These are phyloP conservation scores for Exophiala xenobiotica DNA, from an alignment of 2,329 filamentous ascomycete genomes.

Conservation along the genomic window DNA sequence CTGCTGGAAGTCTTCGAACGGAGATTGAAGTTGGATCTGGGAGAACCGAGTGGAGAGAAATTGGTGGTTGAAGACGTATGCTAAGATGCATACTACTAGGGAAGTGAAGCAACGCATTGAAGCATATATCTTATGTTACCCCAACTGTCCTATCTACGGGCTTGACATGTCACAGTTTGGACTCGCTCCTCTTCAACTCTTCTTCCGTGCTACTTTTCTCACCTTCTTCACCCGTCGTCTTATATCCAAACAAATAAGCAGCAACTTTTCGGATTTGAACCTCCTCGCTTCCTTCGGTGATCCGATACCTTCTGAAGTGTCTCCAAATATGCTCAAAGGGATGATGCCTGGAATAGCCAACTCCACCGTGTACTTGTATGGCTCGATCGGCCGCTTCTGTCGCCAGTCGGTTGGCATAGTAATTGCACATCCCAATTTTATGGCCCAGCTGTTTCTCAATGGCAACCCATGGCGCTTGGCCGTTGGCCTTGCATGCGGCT, in stretches of 20 bases:
- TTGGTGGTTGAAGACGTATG: constrained; percentile 71
- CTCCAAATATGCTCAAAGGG: constrained; percentile 67
- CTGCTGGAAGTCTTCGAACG: constrained; percentile 81
- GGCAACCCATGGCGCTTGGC: constrained; percentile 48
- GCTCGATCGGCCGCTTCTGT: constrained; percentile 62
- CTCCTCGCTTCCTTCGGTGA: constrained; percentile 65
- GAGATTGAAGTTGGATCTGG: constrained; percentile 75
- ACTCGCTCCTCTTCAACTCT: constrained; percentile 13
- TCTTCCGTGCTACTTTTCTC: constrained; percentile 34
- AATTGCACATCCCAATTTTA: constrained; percentile 66
- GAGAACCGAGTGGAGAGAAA: constrained; percentile 61
- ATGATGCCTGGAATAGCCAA: constrained; percentile 58
- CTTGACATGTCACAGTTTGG: constrained; percentile 24
- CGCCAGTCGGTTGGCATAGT: constrained; percentile 62
- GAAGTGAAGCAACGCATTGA: not conserved
- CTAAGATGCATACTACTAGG: too few relatives aligned
- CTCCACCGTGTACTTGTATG: constrained; percentile 62
- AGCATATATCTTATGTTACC: too few relatives aligned
- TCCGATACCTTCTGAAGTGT: constrained; percentile 62
- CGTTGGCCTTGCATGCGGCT: constrained; percentile 26
- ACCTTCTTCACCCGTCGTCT: constrained; percentile 42
- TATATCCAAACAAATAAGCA: constrained; percentile 56
- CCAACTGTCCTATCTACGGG: too few relatives aligned
- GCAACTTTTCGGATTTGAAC: constrained; percentile 67
- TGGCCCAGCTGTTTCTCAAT: constrained; percentile 61